phyloP scores from a whole-genome alignment of 805 yeast species.

The Suhomyces sp. region DNA sequence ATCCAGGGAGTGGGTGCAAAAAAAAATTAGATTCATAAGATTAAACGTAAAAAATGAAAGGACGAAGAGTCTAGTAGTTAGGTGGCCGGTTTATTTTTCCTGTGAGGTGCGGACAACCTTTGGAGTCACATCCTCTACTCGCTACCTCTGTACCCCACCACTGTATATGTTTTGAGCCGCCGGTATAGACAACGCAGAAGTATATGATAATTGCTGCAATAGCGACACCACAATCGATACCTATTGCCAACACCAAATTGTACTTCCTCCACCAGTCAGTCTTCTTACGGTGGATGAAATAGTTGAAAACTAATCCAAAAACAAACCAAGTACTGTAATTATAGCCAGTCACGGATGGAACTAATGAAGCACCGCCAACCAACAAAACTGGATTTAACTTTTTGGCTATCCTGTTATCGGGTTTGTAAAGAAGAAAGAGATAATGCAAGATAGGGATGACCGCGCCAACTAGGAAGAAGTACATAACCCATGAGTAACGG shows the following conservation, averaged over 20 bases:
- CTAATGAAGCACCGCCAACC: not conserved
- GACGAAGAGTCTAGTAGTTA: not conserved
- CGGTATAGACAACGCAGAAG: conserved; percentile 23
- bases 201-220: conserved; percentile 38
- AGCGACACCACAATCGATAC: conserved; percentile 18
- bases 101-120: not conserved
- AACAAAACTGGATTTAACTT: not conserved
- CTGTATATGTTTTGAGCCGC: conserved; percentile 4
- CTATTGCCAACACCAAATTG: conserved; percentile 12
- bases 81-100: not conserved
- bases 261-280: conserved; percentile 8
- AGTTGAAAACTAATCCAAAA: not conserved
- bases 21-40: not conserved
- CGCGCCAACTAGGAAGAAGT: not conserved
- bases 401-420: not conserved
- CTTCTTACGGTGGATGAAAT: not conserved
- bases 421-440: not conserved
- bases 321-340: not conserved
- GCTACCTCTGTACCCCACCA: not conserved
- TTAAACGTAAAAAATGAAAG: not conserved
- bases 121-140: not conserved
- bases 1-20: not conserved
- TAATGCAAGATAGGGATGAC: not conserved
- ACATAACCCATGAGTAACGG: not conserved
- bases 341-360: not conserved